Evolutionary conservation across 306 rosid genomes (phyloP), one percentile per base, ranked within the genome.

Genomic region (Cucurbita pepo): DNA sequence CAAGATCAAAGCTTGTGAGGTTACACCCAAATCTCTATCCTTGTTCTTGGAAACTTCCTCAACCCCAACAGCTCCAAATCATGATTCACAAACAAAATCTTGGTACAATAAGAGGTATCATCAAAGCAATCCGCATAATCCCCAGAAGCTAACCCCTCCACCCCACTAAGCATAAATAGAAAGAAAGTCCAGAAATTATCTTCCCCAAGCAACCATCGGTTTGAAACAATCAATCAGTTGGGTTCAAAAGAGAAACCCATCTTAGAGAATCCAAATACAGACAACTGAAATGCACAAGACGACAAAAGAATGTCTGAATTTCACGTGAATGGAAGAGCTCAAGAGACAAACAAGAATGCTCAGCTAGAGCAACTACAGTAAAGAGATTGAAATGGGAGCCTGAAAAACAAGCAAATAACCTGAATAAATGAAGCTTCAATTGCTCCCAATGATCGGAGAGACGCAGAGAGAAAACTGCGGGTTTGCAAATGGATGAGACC

Each of bases 271-370:
- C 56, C 56, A 56, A 22, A 22, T 56, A 44, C 66, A 57, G 66
- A 73, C 63, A 54, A 37, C 56, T 14, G 34, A 56, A 56, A 7
- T 73, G 54, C 43, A 44, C 56, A 57, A 73, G 8, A 73, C 66
- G 74, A 69, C 74, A 69, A 69, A 51, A 51, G 74, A 69, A 69
- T 69, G 59, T 69, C 74, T 69, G 74, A 69, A 69, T 69, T 69
- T 69, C 74, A 69, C 74, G 74, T 69, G 74, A 51, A 69, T 69
- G 73, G 56, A 50, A 69, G 73, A 25, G 56, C 45, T 69, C 5
- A 41, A 69, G 45, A 69, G 58, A 69, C 73, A 30, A 69, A 19
- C 59, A 69, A 51, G 74, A 50, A 69, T 69, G 74, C 74, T 51
- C 30, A 30, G 56, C 74, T 13, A 51, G 74, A 50, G 58, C 30